Conservation (phyloP, 139 green algal species). For the Chlorella sorokiniana region DNA sequence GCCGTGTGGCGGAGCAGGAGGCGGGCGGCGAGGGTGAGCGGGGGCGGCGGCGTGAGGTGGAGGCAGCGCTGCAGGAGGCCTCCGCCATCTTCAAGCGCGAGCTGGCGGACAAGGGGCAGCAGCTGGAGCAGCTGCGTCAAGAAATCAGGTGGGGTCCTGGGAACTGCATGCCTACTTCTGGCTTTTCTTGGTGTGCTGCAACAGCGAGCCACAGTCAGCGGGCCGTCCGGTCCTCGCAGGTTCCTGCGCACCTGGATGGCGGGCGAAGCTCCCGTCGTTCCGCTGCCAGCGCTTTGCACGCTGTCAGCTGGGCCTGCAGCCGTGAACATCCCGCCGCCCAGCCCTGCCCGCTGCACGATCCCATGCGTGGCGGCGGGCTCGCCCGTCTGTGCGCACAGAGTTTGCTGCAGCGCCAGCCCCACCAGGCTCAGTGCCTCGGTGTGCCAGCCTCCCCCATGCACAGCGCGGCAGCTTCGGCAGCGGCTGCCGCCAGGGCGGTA, state of each 20-base stretch:
- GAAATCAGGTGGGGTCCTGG: constrained; percentile 38
- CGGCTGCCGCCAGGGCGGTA: background rate
- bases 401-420: background rate
- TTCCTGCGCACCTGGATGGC: constrained; percentile 5
- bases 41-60: constrained; percentile 48
- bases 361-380: background rate
- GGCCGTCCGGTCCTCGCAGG: background rate
- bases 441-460: background rate
- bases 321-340: background rate
- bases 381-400: background rate
- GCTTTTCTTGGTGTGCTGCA: background rate
- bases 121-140: constrained; percentile 42
- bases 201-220: background rate
- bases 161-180: background rate
- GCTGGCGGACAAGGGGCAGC: constrained; percentile 62
- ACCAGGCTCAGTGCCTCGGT: constrained; percentile 6
- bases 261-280: background rate
- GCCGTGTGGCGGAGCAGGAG: constrained; percentile 54
- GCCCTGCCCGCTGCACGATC: background rate
- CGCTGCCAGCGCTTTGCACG: background rate
- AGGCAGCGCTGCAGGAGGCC: constrained; percentile 59
- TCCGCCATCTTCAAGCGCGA: constrained; percentile 66
- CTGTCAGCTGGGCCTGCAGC: background rate
- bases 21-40: constrained; percentile 48
- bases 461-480: background rate